Base-by-base conservation (phyloP, 2,329 filamentous ascomycete species). In the Sarocladium kiliense region DNA sequence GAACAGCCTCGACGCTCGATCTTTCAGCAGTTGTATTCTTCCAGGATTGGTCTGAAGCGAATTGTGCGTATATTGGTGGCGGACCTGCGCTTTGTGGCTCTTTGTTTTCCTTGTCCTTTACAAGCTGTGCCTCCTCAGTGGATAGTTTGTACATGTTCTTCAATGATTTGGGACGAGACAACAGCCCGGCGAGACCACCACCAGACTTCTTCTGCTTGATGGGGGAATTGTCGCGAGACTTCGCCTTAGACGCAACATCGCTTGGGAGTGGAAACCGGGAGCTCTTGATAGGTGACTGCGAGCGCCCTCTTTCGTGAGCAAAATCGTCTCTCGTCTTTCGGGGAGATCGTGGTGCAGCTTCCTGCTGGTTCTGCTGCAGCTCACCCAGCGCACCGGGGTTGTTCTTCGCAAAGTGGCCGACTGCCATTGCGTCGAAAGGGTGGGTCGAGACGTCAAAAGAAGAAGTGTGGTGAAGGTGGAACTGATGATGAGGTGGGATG, bases 41-140 rank as follows among this genome's bases (percentile, higher is more conserved):
- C 25, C 60, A 56, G 5, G 63, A 58, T 6, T 63, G 58, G 42
- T 66, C 66, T 19, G 63, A 63, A 14, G 68, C 63, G 66, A 93
- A 94, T 64, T 94, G 87, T 14, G 88, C 83, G 77, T 89, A 96
- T 55, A 93, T 91, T 23, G 92, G 91, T 2, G 88, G 84, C 18
- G 81, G 60, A 3, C 58, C 56, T 36, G 56, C 42, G 55, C 59
- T 44, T 14, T 55, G 57, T 4, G 58, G 59, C 25, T 65, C 65
- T 21, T 65, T 62, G 67, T 96, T 96, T 70, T 96, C 91, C 71
- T 96, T 96, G 68, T 93, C 86, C 63, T 82, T 86, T 26, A 69
- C 71, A 39, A 72, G 69, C 37, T 74, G 76, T 23, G 75, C 70
- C 6, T 83, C 80, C 12, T 82, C 80, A 32, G 72, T 72, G 54